phyloP scores from a whole-genome alignment of 192 early-diverging fungal species.

The Rhizophagus sp. region DNA sequence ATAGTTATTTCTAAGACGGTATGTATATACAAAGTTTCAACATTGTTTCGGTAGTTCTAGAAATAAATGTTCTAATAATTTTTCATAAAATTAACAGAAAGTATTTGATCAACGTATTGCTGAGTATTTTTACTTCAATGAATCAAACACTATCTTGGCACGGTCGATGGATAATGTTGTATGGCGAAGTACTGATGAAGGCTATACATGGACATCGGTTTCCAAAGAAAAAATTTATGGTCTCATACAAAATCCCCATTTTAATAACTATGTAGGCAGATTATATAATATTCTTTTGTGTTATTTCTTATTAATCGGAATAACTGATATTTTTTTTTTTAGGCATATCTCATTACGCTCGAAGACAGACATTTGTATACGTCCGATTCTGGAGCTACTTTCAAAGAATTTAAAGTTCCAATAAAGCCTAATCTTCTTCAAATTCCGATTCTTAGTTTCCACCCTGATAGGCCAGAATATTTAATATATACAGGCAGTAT shows the following conservation, averaged over 20 bases:
- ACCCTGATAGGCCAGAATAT: conserved; percentile 81
- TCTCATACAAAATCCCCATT: conserved; percentile 65
- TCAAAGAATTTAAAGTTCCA: conserved; percentile 59
- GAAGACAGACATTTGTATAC: conserved; percentile 57
- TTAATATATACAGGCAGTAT: conserved; percentile 72
- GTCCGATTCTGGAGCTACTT: conserved; percentile 58
- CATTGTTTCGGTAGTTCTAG: background rate
- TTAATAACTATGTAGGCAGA: conserved; percentile 43
- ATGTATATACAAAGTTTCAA: background rate
- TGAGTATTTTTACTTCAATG: conserved; percentile 46
- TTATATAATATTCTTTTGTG: background rate
- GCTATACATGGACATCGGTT: conserved; percentile 54
- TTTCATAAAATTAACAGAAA: background rate
- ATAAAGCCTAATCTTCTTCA: conserved; percentile 61
- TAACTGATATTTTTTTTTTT: background rate
- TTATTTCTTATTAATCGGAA: background rate
- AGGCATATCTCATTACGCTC: conserved; percentile 62
- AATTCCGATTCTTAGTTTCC: conserved; percentile 74
- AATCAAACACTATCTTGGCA: conserved; percentile 44
- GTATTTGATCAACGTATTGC: conserved; percentile 36
- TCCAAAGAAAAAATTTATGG: conserved; percentile 36
- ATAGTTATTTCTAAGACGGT: background rate
- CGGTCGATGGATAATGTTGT: conserved; percentile 55
- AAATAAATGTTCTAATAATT: background rate
- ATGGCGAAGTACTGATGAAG: conserved; percentile 64